Conservation (phyloP, 2,329 filamentous ascomycete species). For the Nothophaeocryptopus gaeumannii region DNA sequence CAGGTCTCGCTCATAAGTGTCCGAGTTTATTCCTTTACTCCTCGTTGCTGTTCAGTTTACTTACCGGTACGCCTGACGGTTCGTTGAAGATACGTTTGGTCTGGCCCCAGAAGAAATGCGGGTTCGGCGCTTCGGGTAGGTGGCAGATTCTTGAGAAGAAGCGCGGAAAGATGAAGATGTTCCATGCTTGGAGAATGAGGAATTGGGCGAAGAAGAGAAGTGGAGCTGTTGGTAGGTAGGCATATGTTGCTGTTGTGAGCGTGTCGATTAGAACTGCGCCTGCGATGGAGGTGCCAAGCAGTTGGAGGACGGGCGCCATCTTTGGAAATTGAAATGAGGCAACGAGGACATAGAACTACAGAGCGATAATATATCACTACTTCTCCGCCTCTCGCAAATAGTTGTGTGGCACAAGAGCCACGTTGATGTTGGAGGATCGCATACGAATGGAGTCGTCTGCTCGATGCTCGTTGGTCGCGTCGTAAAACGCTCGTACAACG, state of each 20-base stretch:
- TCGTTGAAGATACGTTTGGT: constrained; percentile 43
- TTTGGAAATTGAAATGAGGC: not conserved
- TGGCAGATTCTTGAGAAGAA: constrained; percentile 58
- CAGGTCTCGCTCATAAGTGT: too few relatives aligned
- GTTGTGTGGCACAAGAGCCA: too few relatives aligned
- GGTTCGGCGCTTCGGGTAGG: constrained; percentile 42
- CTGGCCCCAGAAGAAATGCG: constrained; percentile 42
- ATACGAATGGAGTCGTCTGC: too few relatives aligned
- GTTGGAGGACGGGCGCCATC: constrained; percentile 1
- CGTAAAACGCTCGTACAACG: too few relatives aligned
- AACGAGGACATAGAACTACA: too few relatives aligned
- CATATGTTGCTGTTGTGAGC: constrained; percentile 33
- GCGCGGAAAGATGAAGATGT: constrained; percentile 55
- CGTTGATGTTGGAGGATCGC: too few relatives aligned
- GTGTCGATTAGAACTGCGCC: constrained; percentile 4
- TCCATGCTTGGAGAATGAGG: constrained; percentile 39
- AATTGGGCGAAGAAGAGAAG: constrained; percentile 42
- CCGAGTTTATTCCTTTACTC: too few relatives aligned
- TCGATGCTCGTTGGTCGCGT: too few relatives aligned
- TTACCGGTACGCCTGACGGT: constrained; percentile 41
- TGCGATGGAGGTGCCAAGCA: not conserved
- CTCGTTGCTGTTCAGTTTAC: too few relatives aligned
- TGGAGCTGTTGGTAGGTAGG: constrained; percentile 39
- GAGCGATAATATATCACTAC: too few relatives aligned
- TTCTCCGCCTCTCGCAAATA: too few relatives aligned